Evolutionary conservation across 1,139 yeast genomes (phyloP).

Genomic region (Kodamaea arcana): DNA sequence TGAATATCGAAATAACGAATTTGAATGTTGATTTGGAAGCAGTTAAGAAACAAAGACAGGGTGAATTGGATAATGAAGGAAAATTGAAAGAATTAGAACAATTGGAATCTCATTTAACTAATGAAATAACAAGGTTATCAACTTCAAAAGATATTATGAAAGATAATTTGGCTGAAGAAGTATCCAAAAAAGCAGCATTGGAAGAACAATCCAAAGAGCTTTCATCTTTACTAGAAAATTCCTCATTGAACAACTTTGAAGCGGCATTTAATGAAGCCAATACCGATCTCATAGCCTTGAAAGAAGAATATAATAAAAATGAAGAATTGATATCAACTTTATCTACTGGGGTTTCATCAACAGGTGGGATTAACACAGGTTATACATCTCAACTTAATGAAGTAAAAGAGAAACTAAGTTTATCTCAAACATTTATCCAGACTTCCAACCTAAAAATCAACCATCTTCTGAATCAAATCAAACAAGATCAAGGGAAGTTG

Average conservation of each 20-base stretch:
- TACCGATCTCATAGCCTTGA: slow-evolving; percentile 38
- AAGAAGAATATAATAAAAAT: slow-evolving; percentile 52
- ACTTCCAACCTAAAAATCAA: slow-evolving; percentile 58
- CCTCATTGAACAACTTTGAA: slow-evolving; percentile 25
- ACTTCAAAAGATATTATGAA: slow-evolving; percentile 58
- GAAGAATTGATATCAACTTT: slow-evolving; percentile 81
- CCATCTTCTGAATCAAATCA: slow-evolving; percentile 53
- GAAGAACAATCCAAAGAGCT: slow-evolving; percentile 15
- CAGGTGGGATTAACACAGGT: slow-evolving; percentile 59
- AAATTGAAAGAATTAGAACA: slow-evolving; percentile 58
- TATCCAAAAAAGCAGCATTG: slow-evolving; percentile 14
- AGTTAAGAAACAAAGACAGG: slow-evolving; percentile 52
- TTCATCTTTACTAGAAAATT: slow-evolving; percentile 24
- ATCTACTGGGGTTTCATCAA: slow-evolving; percentile 86
- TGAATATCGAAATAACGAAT: slow-evolving; percentile 52
- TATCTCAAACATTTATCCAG: slow-evolving; percentile 53
- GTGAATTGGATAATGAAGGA: slow-evolving; percentile 62
- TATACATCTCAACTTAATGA: slow-evolving; percentile 70
- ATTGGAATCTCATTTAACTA: slow-evolving; percentile 54
- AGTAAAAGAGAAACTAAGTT: slow-evolving; percentile 55
- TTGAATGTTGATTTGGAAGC: slow-evolving; percentile 60
- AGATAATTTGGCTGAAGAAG: slow-evolving; percentile 54
- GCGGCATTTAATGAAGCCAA: slow-evolving; percentile 42
- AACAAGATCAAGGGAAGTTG: slow-evolving; percentile 50
- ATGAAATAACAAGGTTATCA: slow-evolving; percentile 63